Base-by-base conservation (phyloP, 768 basidiomycete species). In the Hemileccinum rubropunctum region DNA sequence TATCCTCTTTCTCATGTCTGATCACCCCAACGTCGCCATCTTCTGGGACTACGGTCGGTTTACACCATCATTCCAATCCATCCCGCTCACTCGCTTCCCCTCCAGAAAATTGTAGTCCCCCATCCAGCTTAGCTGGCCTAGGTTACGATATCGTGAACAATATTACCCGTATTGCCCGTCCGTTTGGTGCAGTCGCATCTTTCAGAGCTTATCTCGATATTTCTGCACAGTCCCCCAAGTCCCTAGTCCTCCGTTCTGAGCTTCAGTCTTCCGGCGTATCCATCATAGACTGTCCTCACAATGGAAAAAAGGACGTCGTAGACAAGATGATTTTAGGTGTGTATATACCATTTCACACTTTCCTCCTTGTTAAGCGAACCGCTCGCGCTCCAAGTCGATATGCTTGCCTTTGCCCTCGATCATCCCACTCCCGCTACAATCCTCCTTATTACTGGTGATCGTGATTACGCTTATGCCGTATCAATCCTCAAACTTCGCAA, bases 341-440 rank as follows among this genome's bases (percentile, higher is more conserved):
- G 69, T 53, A 36, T 15, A 10, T 32, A 38, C 41, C 44, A 14
- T 20, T 21, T 43, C 21, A 0, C 23, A 15, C 51, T 21, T 46
- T 36, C 4, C 39, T 43, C 14, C 20, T 32, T 36, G 39, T 50
- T 53, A 20, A 55, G 34, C 35, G 28, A 49, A 33, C 28, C 11
- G 42, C n/a, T 17, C 32, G 43, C 37, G 33, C 41, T 38, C 18
- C 9, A 61, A 86, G 86, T 83, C 41, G 86, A 88, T 58, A 81
- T 88, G 74, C 67, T 88, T 49, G 72, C 78, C 7, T 78, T 80
- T 61, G 84, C 81, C n/a, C 76, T 83, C 58, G 85, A 87, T 66
- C 76, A 78, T 54, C 68, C 75, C 3, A 50, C 75, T 3, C 76
- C 78, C 50, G 59, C 76, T 23, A 84, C 83, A 14, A 67, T 85